Conservation (phyloP, 192 early-diverging fungal genomes). For the Coemansia sp. region DNA sequence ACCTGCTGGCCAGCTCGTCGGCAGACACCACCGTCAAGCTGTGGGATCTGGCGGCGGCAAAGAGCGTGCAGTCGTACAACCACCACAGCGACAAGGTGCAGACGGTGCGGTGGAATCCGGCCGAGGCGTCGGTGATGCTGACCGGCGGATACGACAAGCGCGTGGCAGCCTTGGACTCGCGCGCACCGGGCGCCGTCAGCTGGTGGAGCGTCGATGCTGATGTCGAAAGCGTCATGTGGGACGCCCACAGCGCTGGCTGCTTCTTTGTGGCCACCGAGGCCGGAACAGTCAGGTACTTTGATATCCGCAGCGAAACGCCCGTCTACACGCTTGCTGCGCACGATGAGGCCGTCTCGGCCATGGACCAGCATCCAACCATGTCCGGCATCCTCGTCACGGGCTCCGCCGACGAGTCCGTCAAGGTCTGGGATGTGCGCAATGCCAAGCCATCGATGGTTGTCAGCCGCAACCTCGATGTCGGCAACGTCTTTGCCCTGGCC, state of each 20-base stretch:
- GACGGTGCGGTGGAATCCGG: slow-evolving; percentile 87
- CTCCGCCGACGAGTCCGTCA: slow-evolving; percentile 84
- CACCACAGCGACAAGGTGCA: slow-evolving; percentile 94
- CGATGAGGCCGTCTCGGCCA: slow-evolving; percentile 81
- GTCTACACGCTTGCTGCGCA: slow-evolving; percentile 93
- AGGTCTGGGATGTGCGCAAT: slow-evolving; percentile 86
- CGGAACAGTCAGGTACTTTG: slow-evolving; percentile 88
- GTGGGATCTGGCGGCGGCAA: slow-evolving; percentile 84
- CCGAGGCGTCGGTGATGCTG: slow-evolving; percentile 82
- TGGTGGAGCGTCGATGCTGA: slow-evolving; percentile 77
- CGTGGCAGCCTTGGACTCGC: slow-evolving; percentile 86
- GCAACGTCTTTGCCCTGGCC: slow-evolving; percentile 77
- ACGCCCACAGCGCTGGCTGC: slow-evolving; percentile 76
- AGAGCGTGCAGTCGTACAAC: slow-evolving; percentile 73
- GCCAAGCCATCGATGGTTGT: slow-evolving; percentile 78
- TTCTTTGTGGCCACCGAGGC: slow-evolving; percentile 88
- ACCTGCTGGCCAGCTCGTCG: slow-evolving; percentile 85
- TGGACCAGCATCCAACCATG: slow-evolving; percentile 81
- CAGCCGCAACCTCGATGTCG: slow-evolving; percentile 81
- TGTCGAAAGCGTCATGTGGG: slow-evolving; percentile 92
- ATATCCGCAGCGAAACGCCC: slow-evolving; percentile 66
- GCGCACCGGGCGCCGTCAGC: slow-evolving; percentile 72
- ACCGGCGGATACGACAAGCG: slow-evolving; percentile 92
- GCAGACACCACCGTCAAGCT: slow-evolving; percentile 98
- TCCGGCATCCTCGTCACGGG: slow-evolving; percentile 91